Conservation (phyloP, 768 basidiomycete genomes). For the Stropharia rugosoannulata region DNA sequence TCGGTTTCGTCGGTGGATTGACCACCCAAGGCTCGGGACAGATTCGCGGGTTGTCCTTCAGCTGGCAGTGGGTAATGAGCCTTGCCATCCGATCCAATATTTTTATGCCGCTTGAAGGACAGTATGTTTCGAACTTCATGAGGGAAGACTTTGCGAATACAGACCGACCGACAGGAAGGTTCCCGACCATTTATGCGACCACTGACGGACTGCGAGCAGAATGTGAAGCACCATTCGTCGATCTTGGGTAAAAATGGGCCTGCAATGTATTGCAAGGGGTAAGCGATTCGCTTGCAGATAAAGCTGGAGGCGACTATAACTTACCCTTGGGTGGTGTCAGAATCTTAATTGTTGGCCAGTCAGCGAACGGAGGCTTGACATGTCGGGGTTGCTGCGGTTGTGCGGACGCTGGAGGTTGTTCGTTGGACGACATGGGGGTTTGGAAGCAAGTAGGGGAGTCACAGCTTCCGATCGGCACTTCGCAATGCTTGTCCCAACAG, state of each 20-base stretch:
- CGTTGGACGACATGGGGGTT: constrained; percentile 30
- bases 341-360: constrained; percentile 56
- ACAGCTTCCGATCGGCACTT: constrained; percentile 14
- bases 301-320: constrained; percentile 1
- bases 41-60: constrained; percentile 58
- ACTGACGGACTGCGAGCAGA: constrained; percentile 55
- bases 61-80: constrained; percentile 61
- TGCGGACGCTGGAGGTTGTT: constrained; percentile 22
- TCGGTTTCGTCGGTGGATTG: constrained; percentile 27
- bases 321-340: constrained; percentile 50
- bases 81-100: constrained; percentile 42
- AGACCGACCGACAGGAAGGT: constrained; percentile 58
- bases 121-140: constrained; percentile 60
- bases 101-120: constrained; percentile 43
- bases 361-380: constrained; percentile 39
- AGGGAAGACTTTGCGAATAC: constrained; percentile 64
- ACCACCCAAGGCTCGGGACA: constrained; percentile 46
- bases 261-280: constrained; percentile 17
- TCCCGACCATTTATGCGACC: constrained; percentile 50
- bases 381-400: constrained; percentile 31
- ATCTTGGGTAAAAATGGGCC: constrained; percentile 57
- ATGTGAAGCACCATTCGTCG: constrained; percentile 67
- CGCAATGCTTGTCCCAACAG: constrained; percentile 1
- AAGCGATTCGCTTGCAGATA: constrained; percentile 6
- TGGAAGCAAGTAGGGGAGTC: constrained; percentile 4